Evolutionary conservation across 345 rosid species (phyloP), one percentile per base, ranked within the genome.

Genomic region (Isatis tinctoria): DNA sequence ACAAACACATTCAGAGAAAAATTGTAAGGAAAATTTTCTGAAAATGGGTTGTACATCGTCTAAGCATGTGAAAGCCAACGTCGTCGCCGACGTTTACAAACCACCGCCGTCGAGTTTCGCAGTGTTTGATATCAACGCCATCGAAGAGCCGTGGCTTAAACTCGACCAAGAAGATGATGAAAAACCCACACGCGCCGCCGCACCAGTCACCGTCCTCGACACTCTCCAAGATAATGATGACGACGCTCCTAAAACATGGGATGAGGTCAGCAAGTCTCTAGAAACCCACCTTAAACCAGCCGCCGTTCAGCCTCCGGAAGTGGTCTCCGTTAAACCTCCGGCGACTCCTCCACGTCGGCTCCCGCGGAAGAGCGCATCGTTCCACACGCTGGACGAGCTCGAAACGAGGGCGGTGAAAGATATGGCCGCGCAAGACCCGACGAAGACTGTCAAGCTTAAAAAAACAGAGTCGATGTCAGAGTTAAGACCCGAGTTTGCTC

Each of bases 331-430:
- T 32, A 49, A 77, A 33, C 60, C 79, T 44, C 51, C 78, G 11
- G 75, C 45, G 28, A 60, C 75, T 59, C 76, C 79, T 57, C 76
- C 74, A 4, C 80, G 72, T 24, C 75, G 61, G 48, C 49, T 71
- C 28, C 90, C 78, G 1, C 40, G 73, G 3, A 87, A 88, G 81
- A 87, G 88, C 79, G 65, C 43, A 5, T 86, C 97, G 16, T 88
- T 95, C 68, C 99, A 88, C 80, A 95, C 97, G 1, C 69, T 95
- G 4, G 97, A 87, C 75, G 97, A 92, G 78, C 81, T 95, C 3
- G 93, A 95, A 18, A 44, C 85, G 10, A 95, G 82, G 66, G 47
- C 72, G 10, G 69, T 20, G 17, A 79, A 24, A 18, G 44, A 36
- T 9, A 62, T 41, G 10, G 79, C 79, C 11, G 53, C 66, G 32